Evolutionary conservation across 441 rosid species (phyloP).

Genomic region (Breynia disticha): DNA sequence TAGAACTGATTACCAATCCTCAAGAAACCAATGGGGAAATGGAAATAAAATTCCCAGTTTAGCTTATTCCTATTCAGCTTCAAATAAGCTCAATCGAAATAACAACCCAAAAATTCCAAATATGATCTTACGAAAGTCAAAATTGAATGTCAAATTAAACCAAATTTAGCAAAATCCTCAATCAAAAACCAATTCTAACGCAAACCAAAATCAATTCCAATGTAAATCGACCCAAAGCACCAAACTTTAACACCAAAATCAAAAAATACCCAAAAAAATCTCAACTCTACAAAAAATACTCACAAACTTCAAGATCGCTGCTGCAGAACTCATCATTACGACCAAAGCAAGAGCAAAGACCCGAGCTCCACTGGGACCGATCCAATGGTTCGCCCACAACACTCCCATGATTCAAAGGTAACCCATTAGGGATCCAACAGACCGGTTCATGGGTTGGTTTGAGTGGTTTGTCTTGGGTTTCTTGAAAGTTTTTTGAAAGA

Average conservation of each 20-base stretch:
- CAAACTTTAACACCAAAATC: background rate
- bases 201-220: background rate
- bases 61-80: too few species aligned
- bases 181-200: too few species aligned
- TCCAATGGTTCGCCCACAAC: conserved; percentile 80
- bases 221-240: background rate
- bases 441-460: conserved; percentile 17
- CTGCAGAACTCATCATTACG: conserved; percentile 87
- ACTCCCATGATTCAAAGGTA: conserved; percentile 61
- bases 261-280: background rate
- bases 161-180: too few species aligned
- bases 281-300: conserved; percentile 23
- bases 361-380: conserved; percentile 66
- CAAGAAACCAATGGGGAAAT: too few species aligned
- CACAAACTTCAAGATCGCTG: conserved; percentile 99
- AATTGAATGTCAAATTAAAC: too few species aligned
- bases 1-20: too few species aligned
- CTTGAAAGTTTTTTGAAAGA: conserved; percentile 32
- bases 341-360: conserved; percentile 70
- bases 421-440: conserved; percentile 73
- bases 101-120: too few species aligned
- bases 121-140: too few species aligned
- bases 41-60: too few species aligned
- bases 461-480: conserved; percentile 22
- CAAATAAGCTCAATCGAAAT: too few species aligned